Base-by-base conservation (phyloP, 2,329 filamentous ascomycete species). In the Phialophora tarda region DNA sequence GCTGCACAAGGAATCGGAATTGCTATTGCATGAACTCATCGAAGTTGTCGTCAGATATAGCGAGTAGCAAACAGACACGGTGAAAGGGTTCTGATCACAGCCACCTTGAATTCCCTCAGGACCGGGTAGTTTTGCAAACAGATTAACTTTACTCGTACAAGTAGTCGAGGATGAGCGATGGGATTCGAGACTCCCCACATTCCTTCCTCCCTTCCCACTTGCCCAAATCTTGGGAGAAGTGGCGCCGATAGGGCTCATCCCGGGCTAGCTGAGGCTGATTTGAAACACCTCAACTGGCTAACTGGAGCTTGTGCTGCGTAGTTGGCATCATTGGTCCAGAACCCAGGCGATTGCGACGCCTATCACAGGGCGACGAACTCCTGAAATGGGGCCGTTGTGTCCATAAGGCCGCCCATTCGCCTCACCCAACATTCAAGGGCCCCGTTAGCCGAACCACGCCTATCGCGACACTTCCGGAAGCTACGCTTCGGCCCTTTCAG, bases 401-500 rank as follows among this genome's bases (percentile, higher is more conserved):
- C 48, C 21, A 44, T 28, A 30, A 61, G 59, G 59, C 59, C 58
- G 21, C 48, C 59, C 59, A 61, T 54, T 44, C 59, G 59, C 48
- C 48, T 54, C 57, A 24, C 8, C 21, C 41, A 50, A 59, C 34
- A 48, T n/a, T 50, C 17, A 30, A 17, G 24, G 24, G 44, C 44
- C 10, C 21, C 26, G 14, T n/a, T 26, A 44, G 28, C 58, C 26
- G 30, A 24, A 24, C 14, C 48, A 54, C 59, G 26, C 14, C 47
- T 28, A 38, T 26, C 59, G 59, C 21, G 23, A 63, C 32, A 38
- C 30, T 44, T 26, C 17, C 61, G 61, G 61, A 41, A 63, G 41
- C 61, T 63, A 63, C 61, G 61, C 61, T 58, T 63, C 61, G 61
- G 61, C 53, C 61, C 61, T 47, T 50, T 41, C n/a, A 23, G 11